These are phyloP conservation scores for Mycena kentingensis DNA, from an alignment of 768 basidiomycete species.

Conservation along the genomic window DNA sequence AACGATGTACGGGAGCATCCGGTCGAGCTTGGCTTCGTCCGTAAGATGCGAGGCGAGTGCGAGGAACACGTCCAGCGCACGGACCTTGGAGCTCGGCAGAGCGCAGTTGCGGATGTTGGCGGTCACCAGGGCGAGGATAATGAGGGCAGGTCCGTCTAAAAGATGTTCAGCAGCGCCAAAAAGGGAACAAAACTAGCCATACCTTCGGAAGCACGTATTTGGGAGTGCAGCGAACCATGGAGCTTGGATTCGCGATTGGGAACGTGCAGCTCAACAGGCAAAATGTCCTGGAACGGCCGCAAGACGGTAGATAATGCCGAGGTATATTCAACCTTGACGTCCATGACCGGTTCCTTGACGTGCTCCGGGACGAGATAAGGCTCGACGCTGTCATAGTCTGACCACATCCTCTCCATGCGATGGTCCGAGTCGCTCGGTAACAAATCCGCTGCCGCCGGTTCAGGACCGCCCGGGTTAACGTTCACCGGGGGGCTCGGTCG, in stretches of 20 bases:
- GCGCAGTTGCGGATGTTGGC: conserved; percentile 88
- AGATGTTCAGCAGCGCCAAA: neutral
- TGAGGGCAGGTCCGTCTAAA: conserved; percentile 84
- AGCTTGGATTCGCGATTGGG: conserved; percentile 69
- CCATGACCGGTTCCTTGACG: conserved; percentile 48
- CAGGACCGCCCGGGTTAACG: conserved; percentile 21
- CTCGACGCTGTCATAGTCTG: conserved; percentile 82
- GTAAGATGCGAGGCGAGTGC: conserved; percentile 80
- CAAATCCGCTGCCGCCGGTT: conserved; percentile 36
- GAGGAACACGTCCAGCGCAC: conserved; percentile 83
- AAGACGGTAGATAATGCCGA: conserved; percentile 31
- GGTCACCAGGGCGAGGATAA: conserved; percentile 84
- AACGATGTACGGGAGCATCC: conserved; percentile 89
- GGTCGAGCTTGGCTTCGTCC: conserved; percentile 93
- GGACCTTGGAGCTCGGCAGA: conserved; percentile 83
- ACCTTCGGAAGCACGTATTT: conserved; percentile 66
- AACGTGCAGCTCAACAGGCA: conserved; percentile 76
- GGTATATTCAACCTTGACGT: conserved; percentile 60
- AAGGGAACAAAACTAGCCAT: neutral
- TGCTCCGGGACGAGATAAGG: conserved; percentile 60
- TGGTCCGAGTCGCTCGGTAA: conserved; percentile 85
- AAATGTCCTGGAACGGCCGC: conserved; percentile 56
- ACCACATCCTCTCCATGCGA: conserved; percentile 81
- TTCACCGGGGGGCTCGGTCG: conserved; percentile 36
- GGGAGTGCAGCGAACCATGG: conserved; percentile 50